These are phyloP conservation scores for Xylaria sp. DNA, from an alignment of 495 filamentous ascomycete species.

Conservation along the genomic window DNA sequence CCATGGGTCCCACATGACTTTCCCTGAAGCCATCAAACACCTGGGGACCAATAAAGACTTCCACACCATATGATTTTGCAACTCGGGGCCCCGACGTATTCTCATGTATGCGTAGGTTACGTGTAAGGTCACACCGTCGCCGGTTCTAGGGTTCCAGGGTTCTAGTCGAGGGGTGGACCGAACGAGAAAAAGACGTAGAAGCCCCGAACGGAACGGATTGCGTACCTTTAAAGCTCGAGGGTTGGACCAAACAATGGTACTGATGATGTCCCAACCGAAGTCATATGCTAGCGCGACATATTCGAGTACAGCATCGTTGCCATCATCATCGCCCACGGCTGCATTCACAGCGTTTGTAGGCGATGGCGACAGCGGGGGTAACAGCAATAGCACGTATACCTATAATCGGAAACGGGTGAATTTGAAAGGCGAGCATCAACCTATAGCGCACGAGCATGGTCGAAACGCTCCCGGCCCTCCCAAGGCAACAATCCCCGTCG, in stretches of 20 bases:
- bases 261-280: conserved; percentile 17
- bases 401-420: conserved; percentile 14
- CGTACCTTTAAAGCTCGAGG: neutral
- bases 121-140: conserved; percentile 14
- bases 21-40: conserved; percentile 16
- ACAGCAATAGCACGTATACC: neutral
- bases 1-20: neutral
- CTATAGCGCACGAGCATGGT: conserved; percentile 7
- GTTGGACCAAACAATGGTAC: neutral
- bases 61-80: neutral
- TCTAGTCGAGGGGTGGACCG: neutral
- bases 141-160: too few relatives aligned
- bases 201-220: neutral
- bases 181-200: conserved; percentile 8
- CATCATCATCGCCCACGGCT: conserved; percentile 11
- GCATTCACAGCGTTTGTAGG: conserved; percentile 15
- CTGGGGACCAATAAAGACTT: conserved; percentile 1
- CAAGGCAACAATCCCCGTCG: conserved; percentile 7
- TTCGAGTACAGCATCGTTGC: neutral
- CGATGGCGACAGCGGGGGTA: neutral
- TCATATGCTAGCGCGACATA: conserved; percentile 1
- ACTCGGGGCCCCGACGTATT: neutral
- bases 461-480: neutral
- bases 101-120: neutral
- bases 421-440: neutral